These are phyloP conservation scores for Pulveroboletus frians DNA, from an alignment of 768 basidiomycete genomes.

Conservation along the genomic window DNA sequence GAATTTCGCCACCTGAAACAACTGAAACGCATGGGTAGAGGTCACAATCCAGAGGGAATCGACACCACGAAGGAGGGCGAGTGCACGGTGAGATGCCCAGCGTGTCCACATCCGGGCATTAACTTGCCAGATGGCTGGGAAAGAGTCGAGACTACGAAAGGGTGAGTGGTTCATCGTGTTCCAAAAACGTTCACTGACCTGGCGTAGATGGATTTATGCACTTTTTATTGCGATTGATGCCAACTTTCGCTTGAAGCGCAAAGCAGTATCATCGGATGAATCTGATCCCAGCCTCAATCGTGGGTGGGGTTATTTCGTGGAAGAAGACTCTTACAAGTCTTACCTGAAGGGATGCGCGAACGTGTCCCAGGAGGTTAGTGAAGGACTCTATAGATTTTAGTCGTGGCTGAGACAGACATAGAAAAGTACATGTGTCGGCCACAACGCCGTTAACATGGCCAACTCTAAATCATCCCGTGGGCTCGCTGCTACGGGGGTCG, in stretches of 20 bases:
- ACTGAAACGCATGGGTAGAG: not conserved
- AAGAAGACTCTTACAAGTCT: conserved; percentile 15
- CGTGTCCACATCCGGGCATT: conserved; percentile 3
- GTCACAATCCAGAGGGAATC: not conserved
- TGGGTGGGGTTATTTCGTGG: conserved; percentile 24
- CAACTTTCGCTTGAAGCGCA: conserved; percentile 26
- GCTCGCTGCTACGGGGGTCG: not conserved
- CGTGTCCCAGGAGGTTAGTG: conserved; percentile 19
- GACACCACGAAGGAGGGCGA: not conserved
- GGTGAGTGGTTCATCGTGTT: too few species aligned
- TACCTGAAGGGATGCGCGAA: conserved; percentile 1
- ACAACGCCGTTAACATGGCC: conserved; percentile 2
- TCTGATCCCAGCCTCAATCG: conserved; percentile 16
- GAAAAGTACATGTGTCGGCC: not conserved
- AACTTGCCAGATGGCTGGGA: not conserved
- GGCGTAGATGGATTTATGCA: conserved; percentile 8
- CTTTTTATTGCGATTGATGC: conserved; percentile 27
- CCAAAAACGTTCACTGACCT: too few species aligned
- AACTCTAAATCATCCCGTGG: not conserved
- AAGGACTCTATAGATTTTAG: not conserved
- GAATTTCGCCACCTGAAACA: conserved; percentile 3
- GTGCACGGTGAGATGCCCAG: not conserved
- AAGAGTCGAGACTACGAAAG: too few species aligned
- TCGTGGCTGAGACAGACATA: not conserved
- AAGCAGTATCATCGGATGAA: conserved; percentile 9